phyloP scores from a whole-genome alignment of 768 basidiomycete genomes.

The Kwoniella newhampshirensis region DNA sequence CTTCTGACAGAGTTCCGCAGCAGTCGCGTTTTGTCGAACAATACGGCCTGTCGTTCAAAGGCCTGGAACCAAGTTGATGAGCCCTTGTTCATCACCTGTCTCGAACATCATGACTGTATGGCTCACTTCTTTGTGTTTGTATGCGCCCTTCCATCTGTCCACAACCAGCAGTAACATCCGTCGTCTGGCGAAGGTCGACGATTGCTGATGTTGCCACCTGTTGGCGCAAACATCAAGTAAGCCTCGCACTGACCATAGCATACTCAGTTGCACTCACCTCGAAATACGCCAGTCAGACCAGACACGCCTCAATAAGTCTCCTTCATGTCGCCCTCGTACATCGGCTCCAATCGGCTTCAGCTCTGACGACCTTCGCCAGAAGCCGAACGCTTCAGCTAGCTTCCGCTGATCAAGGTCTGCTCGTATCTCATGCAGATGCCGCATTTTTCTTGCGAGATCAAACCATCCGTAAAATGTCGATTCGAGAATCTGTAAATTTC shows the following conservation, averaged over 20 bases:
- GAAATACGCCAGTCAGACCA: constrained; percentile 23
- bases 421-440: neutral
- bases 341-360: constrained; percentile 11
- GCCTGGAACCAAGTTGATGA: neutral
- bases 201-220: constrained; percentile 18
- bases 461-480: constrained; percentile 11
- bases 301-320: constrained; percentile 4
- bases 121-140: too few species aligned
- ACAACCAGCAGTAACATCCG: constrained; percentile 4
- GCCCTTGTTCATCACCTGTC: too few species aligned
- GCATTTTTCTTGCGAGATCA: neutral
- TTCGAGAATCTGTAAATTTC: neutral
- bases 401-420: neutral
- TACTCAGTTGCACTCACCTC: constrained; percentile 1
- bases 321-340: neutral
- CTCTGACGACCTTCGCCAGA: constrained; percentile 15
- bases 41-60: constrained; percentile 7
- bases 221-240: neutral
- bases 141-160: constrained; percentile 12
- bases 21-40: constrained; percentile 6
- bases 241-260: too few species aligned
- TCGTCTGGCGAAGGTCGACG: constrained; percentile 6
- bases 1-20: neutral
- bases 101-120: too few species aligned
- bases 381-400: neutral